Evolutionary conservation across 164 flowering plant genomes (phyloP).

Genomic region (Protea cynaroides): DNA sequence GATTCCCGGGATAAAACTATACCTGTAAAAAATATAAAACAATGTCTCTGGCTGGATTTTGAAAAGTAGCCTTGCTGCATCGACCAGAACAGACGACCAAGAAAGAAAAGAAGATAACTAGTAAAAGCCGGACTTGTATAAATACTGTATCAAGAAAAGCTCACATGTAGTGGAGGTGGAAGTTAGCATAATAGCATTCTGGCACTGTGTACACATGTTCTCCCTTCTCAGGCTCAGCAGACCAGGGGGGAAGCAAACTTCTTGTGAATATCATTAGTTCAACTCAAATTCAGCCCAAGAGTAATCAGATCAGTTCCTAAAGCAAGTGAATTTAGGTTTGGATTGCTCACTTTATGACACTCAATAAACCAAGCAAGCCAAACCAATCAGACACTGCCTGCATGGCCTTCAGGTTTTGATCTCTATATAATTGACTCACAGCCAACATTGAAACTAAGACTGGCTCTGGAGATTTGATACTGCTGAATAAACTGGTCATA

Average conservation of each 20-base stretch:
- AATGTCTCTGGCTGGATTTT: slow-evolving; percentile 10
- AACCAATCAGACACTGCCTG: slow-evolving; percentile 19
- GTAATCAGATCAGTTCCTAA: slow-evolving; percentile 37
- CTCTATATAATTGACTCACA: slow-evolving; percentile 16
- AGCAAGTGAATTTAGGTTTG: slow-evolving; percentile 23
- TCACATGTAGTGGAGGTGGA: slow-evolving; percentile 30
- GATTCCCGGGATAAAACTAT: not conserved
- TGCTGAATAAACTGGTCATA: slow-evolving; percentile 23
- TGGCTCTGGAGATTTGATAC: slow-evolving; percentile 25
- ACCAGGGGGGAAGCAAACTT: slow-evolving; percentile 35
- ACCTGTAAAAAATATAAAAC: slow-evolving; percentile 24
- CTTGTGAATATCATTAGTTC: slow-evolving; percentile 28
- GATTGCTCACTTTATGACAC: slow-evolving; percentile 22
- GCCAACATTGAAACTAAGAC: slow-evolving; percentile 18
- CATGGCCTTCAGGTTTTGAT: slow-evolving; percentile 15
- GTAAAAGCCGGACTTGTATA: not conserved
- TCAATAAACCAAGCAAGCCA: slow-evolving; percentile 34
- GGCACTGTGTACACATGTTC: slow-evolving; percentile 27
- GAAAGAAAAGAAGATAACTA: too few relatives aligned
- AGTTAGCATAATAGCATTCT: slow-evolving; percentile 25
- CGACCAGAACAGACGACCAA: not conserved
- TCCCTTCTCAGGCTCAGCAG: slow-evolving; percentile 32
- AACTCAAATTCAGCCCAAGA: slow-evolving; percentile 33
- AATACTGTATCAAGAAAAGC: not conserved
- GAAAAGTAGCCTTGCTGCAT: slow-evolving; percentile 16